A percentile compares a stretch with the other conserved stretches of the same genome.
Evolutionary conservation across 108 stramenopile species (phyloP).

Genomic region (Nannochloropsis gaditana): DNA sequence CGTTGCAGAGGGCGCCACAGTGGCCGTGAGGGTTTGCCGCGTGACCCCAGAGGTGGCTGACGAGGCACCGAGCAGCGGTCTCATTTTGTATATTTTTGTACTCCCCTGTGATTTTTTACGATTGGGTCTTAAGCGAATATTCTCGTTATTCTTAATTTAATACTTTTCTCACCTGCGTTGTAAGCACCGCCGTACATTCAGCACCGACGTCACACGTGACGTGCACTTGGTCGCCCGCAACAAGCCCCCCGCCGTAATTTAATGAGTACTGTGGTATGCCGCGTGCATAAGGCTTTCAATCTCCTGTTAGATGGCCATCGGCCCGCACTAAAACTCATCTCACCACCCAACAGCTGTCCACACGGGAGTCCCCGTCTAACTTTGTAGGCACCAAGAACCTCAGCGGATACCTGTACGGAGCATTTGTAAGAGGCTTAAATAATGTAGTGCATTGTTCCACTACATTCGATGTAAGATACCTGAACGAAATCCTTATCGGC

Average conservation of each 20-base stretch:
- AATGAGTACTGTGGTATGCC: neutral
- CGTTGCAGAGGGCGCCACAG: neutral
- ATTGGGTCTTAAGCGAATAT: too few species aligned
- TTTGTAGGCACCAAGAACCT: constrained; percentile 12
- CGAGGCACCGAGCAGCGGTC: neutral
- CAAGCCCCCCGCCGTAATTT: neutral
- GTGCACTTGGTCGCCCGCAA: constrained; percentile 5
- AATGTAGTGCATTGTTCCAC: neutral
- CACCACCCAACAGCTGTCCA: constrained; percentile 16
- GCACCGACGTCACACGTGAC: neutral
- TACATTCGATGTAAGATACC: neutral
- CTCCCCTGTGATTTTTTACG: neutral
- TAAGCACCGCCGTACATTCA: neutral
- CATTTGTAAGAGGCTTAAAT: neutral
- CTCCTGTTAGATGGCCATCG: neutral
- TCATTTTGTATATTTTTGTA: neutral
- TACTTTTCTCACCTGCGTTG: neutral
- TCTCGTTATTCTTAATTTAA: neutral
- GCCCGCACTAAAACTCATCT: neutral
- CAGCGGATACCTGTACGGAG: neutral
- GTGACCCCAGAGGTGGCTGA: neutral
- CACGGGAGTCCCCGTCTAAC: neutral
- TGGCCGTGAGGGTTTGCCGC: neutral
- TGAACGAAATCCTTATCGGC: neutral
- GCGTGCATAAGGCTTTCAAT: neutral